These are phyloP conservation scores for Hemileccinum impolitum DNA, from an alignment of 768 basidiomycete genomes.

Conservation along the genomic window DNA sequence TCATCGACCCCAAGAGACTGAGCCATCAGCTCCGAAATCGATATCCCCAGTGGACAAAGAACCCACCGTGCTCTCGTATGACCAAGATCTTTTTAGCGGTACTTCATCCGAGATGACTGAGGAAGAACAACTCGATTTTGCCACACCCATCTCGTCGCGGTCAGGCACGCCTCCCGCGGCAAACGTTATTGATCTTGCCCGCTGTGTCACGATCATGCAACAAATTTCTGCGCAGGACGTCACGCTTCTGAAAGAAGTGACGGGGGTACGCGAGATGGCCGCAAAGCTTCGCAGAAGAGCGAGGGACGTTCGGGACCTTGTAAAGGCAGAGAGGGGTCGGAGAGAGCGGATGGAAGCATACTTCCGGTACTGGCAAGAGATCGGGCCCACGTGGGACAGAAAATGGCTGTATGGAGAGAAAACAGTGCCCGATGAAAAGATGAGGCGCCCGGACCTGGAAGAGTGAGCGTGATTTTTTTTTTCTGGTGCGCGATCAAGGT, in stretches of 20 bases:
- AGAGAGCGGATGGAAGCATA: slow-evolving; percentile 27
- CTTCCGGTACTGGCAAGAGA: slow-evolving; percentile 28
- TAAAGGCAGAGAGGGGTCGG: slow-evolving; percentile 22
- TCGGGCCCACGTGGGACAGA: slow-evolving; percentile 20
- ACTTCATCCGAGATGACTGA: slow-evolving; percentile 26
- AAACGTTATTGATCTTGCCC: slow-evolving; percentile 17
- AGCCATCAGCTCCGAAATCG: neutral
- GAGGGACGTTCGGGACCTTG: slow-evolving; percentile 21
- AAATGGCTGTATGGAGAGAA: slow-evolving; percentile 24
- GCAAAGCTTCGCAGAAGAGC: slow-evolving; percentile 18
- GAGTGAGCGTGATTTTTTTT: slow-evolving; percentile 3
- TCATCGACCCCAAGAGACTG: neutral
- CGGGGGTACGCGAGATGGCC: slow-evolving; percentile 14
- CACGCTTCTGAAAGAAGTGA: slow-evolving; percentile 7
- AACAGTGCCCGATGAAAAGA: neutral
- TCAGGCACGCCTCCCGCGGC: slow-evolving; percentile 18
- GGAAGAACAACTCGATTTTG: slow-evolving; percentile 15
- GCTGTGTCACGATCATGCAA: slow-evolving; percentile 26
- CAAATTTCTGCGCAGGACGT: slow-evolving; percentile 20
- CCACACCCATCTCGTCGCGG: slow-evolving; percentile 24
- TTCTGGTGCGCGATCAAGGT: neutral
- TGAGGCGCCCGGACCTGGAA: neutral
- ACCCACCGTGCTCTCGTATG: neutral
- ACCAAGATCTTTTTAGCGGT: slow-evolving; percentile 13
- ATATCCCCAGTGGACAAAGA: neutral